Conservation (phyloP, 495 filamentous ascomycete genomes). For the Cudoniella acicularis region DNA sequence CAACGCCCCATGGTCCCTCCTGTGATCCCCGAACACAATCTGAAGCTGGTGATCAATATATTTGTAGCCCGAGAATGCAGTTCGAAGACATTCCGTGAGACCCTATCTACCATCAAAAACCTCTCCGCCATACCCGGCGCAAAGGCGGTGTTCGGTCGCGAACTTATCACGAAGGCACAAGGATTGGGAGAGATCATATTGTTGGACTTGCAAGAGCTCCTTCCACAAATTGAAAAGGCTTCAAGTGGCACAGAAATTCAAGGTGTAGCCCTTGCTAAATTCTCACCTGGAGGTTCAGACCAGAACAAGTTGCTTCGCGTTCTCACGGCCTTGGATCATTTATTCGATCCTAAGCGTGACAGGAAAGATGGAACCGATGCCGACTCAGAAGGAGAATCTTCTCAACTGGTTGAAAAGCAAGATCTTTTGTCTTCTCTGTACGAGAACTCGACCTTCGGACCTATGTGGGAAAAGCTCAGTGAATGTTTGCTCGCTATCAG, state of each 20-base stretch:
- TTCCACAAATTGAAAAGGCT: conserved; percentile 81
- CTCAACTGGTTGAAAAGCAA: conserved; percentile 58
- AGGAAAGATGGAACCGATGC: conserved; percentile 46
- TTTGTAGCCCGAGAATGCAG: conserved; percentile 94
- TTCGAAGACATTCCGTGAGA: conserved; percentile 94
- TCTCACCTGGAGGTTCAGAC: conserved; percentile 91
- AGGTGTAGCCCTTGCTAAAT: conserved; percentile 88
- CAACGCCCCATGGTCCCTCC: conserved; percentile 72
- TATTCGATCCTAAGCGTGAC: conserved; percentile 74
- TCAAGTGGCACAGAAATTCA: conserved; percentile 90
- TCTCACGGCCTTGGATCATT: conserved; percentile 91
- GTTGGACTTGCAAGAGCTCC: conserved; percentile 78
- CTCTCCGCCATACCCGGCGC: conserved; percentile 89
- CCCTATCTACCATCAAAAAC: conserved; percentile 95
- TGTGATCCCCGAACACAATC: conserved; percentile 81
- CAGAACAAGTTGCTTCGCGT: conserved; percentile 92
- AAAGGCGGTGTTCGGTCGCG: conserved; percentile 83
- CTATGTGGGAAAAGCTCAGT: conserved; percentile 91
- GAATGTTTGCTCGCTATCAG: conserved; percentile 85
- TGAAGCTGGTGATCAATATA: conserved; percentile 91
- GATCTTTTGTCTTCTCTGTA: conserved; percentile 85
- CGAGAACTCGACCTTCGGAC: conserved; percentile 83
- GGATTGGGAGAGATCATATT: conserved; percentile 79
- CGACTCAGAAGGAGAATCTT: conserved; percentile 48
- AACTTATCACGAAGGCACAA: conserved; percentile 83